Conservation (phyloP, 169 alveolate genomes). For the Babesia bovis region DNA sequence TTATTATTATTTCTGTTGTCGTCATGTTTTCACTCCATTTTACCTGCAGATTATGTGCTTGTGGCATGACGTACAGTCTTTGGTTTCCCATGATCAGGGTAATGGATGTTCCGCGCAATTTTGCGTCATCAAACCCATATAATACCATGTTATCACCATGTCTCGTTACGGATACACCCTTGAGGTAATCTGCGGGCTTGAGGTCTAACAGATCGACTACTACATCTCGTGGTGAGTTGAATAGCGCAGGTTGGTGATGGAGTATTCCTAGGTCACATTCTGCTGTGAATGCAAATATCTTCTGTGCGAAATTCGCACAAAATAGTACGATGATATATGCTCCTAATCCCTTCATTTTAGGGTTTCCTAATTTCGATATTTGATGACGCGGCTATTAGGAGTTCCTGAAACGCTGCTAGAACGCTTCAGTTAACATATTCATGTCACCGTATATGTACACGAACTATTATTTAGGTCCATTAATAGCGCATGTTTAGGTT, state of each 20-base stretch:
- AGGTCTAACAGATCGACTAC: slow-evolving; percentile 10
- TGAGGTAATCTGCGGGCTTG: not conserved
- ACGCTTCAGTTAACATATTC: not conserved
- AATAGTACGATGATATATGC: not conserved
- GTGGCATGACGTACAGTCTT: slow-evolving; percentile 38
- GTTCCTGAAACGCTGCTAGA: not conserved
- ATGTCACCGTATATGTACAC: not conserved
- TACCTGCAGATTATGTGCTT: slow-evolving; percentile 45
- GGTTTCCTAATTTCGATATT: too few species aligned
- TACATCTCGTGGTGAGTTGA: slow-evolving; percentile 1
- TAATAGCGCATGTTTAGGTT: not conserved
- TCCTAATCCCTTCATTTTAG: too few species aligned
- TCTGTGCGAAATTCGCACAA: not conserved
- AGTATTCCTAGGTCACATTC: not conserved
- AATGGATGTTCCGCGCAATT: slow-evolving; percentile 2
- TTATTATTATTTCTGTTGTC: slow-evolving; percentile 7
- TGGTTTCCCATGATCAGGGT: slow-evolving; percentile 37
- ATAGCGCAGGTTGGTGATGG: not conserved
- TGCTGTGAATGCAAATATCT: not conserved
- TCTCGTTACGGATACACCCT: not conserved
- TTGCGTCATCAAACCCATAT: slow-evolving; percentile 6
- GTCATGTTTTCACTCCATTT: not conserved
- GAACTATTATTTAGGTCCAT: not conserved
- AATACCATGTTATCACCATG: not conserved
- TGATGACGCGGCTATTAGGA: slow-evolving; percentile 14